Evolutionary conservation across 208 protist genomes (phyloP), one percentile per base, ranked within the genome.

Genomic region (Phytomonas sp.): DNA sequence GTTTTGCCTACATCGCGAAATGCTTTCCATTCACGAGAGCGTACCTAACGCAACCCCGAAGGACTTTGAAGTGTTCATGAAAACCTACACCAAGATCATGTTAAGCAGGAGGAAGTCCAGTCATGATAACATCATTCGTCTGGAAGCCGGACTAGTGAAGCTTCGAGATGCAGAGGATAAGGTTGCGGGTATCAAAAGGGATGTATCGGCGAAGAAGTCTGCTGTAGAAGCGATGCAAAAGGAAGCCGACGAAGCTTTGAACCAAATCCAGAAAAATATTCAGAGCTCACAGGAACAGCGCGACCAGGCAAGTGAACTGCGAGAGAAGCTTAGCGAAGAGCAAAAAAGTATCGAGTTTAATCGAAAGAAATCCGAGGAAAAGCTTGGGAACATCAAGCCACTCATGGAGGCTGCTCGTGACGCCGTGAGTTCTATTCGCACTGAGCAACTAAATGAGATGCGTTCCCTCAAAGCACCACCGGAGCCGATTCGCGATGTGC

Each of bases 361-460:
- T 68, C 94, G 93, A 51, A 62, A 69, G 32, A 85, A 91, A 60
- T 91, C 98, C 26, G 93, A 99, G 73, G 77, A 85, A 56, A 92
- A 99, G 80, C 82, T 99, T 20, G 75, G 80, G 56, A 82, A 81
- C 60, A 97, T 99, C 68, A 81, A 96, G 75, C 98, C 98, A 4
- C 78, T 98, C 37, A 81, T 99, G 46, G 94, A 99, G 43, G 87
- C 83, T n/a, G 97, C 98, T 0, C 76, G 89, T 33, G 78, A 96
- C 71, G 94, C 97, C 9, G 98, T 99, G 28, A 96, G 92, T 66
- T 79, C 77, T 40, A 98, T 99, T 69, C 81, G 81, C 31, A 89
- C 79, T 68, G 89, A 98, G 71, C 90, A 97, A 66, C 82, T 99
- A 15, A 97, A 88, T 70, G 98, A 99, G 81, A 98, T 99, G 65